Evolutionary conservation across 805 yeast genomes (phyloP).

Genomic region (Ogataea chonburiensis): DNA sequence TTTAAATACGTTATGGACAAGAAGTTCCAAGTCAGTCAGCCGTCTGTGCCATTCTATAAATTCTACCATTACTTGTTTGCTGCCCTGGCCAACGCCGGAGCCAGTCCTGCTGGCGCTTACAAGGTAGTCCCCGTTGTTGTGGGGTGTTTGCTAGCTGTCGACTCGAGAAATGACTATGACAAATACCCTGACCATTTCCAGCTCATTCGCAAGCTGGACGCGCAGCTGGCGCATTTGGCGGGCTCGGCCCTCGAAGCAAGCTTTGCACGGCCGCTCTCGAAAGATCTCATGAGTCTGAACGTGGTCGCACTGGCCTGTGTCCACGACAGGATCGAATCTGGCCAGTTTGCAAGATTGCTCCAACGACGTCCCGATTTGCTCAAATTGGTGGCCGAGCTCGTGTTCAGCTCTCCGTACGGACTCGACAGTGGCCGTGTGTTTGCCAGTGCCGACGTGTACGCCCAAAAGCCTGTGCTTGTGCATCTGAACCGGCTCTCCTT

Average conservation of each 20-base stretch:
- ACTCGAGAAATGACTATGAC: conserved; percentile 24
- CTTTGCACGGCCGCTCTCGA: conserved; percentile 7
- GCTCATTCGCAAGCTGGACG: conserved; percentile 25
- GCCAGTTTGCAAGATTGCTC: conserved; percentile 9
- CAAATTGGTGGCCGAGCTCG: conserved; percentile 15
- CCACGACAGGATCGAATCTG: conserved; percentile 13
- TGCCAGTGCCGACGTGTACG: conserved; percentile 1
- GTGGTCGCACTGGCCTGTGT: conserved; percentile 21
- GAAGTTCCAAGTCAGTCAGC: conserved; percentile 47
- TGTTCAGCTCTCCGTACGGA: conserved; percentile 26
- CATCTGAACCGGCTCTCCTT: conserved; percentile 50
- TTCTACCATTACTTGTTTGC: conserved; percentile 41
- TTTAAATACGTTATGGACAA: conserved; percentile 45
- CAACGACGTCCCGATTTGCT: conserved; percentile 19
- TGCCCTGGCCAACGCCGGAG: conserved; percentile 33
- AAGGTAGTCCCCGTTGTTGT: conserved; percentile 47
- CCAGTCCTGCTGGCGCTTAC: conserved; percentile 37
- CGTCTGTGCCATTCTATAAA: conserved; percentile 43
- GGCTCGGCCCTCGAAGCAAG: conserved; percentile 13
- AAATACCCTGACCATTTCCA: conserved; percentile 27
- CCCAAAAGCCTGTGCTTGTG: conserved; percentile 41
- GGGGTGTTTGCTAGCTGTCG: conserved; percentile 43
- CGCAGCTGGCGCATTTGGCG: conserved; percentile 11
- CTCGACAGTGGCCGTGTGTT: conserved; percentile 19
- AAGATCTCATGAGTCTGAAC: conserved; percentile 17